Evolutionary conservation across 495 filamentous ascomycete species (phyloP), one percentile per base, ranked within the genome.

Genomic region (Filosporella fistucella): DNA sequence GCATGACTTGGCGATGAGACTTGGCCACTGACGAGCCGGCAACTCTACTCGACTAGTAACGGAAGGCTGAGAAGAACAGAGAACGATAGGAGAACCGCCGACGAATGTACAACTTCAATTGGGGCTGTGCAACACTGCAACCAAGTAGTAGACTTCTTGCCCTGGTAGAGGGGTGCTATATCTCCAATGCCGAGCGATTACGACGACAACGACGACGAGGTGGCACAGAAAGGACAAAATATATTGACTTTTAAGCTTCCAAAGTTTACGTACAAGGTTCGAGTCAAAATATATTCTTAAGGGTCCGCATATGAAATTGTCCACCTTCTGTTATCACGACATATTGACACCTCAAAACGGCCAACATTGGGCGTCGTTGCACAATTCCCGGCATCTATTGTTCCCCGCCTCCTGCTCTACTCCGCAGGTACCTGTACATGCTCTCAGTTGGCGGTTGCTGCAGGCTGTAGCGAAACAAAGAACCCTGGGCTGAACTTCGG

Each of bases 101-200:
- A 37, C 38, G 45, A 38, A 38, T 38, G 22, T 33, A 14, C 24
- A 20, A 24, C 20, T 12, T 40, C 35, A 17, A 34, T 23, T 36
- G 46, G 42, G 38, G 46, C 38, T 49, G 46, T 49, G 47, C 38
- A 50, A 13, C 4, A 3, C 20, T 13, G 17, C 6, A 8, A 18
- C 32, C 21, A 23, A 14, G 32, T 24, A 24, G 9, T 25, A 1
- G 18, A 18, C 14, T 16, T n/a, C n/a, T n/a, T n/a, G n/a, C n/a
- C n/a, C n/a, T n/a, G n/a, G n/a, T n/a, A n/a, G n/a, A n/a, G n/a
- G n/a, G n/a, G n/a, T n/a, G n/a, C n/a, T n/a, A n/a, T n/a, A n/a
- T n/a, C n/a, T n/a, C n/a, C n/a, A n/a, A 18, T n/a, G 22, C 20
- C 32, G 22, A 13, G 26, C 12, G 29, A 40, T 28, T 22, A 29